phyloP scores from a whole-genome alignment of 192 early-diverging fungal species.

The Rhizophlyctis rosea region DNA sequence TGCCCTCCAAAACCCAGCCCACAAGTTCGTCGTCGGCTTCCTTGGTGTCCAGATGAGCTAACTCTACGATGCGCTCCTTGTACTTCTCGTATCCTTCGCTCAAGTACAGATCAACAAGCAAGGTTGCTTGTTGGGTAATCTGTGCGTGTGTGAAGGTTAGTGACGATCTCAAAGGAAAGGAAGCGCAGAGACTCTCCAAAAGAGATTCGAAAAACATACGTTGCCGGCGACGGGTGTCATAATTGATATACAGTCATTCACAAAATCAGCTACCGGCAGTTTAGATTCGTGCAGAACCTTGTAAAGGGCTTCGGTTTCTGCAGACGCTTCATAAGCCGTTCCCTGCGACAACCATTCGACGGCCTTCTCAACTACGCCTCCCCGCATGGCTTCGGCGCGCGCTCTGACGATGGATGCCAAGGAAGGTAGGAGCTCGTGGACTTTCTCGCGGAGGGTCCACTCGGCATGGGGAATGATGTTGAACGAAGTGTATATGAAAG shows the following conservation, averaged over 20 bases:
- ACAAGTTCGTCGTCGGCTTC: conserved; percentile 1
- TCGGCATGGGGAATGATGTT: conserved; percentile 9
- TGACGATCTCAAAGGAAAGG: no score
- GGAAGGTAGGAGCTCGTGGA: background rate
- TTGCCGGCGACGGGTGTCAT: conserved; percentile 6
- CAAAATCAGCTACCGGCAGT: background rate
- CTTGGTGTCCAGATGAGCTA: background rate
- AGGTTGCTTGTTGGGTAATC: conserved; percentile 6
- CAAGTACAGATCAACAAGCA: conserved; percentile 5
- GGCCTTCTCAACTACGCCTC: background rate
- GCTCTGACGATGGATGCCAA: background rate
- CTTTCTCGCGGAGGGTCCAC: conserved; percentile 6
- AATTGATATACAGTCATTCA: conserved; percentile 4
- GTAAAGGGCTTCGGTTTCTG: background rate
- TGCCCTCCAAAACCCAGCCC: conserved; percentile 9
- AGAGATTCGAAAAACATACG: no score
- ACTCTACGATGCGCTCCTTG: conserved; percentile 7
- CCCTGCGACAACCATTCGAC: conserved; percentile 2
- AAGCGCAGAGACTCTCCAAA: no score
- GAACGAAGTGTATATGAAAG: conserved; percentile 5
- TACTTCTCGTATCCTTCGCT: conserved; percentile 9
- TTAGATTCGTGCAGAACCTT: conserved; percentile 3
- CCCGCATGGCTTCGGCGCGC: background rate
- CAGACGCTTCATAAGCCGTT: background rate
- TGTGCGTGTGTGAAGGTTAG: no score